phyloP scores from a whole-genome alignment of 768 basidiomycete genomes.

The Psilocybe cubensis region DNA sequence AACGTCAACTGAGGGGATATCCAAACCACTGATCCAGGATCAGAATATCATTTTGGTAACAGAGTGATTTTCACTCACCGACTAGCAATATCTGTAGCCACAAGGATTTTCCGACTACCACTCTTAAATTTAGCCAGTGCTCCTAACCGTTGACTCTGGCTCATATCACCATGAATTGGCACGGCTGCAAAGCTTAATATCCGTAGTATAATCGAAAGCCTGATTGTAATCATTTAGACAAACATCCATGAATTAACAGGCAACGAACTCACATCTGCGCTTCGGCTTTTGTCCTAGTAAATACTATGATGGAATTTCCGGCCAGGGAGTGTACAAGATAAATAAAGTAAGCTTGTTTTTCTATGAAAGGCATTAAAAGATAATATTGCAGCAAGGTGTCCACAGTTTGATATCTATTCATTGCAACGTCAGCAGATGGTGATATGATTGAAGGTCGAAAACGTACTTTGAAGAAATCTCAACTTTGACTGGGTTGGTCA shows the following conservation, averaged over 20 bases:
- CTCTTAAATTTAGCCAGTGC: conserved; percentile 95
- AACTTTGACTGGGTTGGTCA: conserved; percentile 90
- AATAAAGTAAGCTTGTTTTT: conserved; percentile 91
- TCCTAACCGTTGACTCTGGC: conserved; percentile 91
- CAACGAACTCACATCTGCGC: conserved; percentile 66
- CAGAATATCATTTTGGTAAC: background rate
- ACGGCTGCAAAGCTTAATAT: conserved; percentile 93
- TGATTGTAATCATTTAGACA: conserved; percentile 25
- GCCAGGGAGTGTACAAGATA: conserved; percentile 88
- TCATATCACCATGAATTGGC: conserved; percentile 93
- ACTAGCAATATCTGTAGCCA: conserved; percentile 96
- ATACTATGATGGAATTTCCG: conserved; percentile 93
- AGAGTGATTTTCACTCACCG: conserved; percentile 52
- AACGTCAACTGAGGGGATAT: conserved; percentile 94
- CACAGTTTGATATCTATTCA: conserved; percentile 90
- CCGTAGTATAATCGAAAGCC: conserved; percentile 87
- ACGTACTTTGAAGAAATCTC: conserved; percentile 92
- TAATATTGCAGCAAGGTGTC: conserved; percentile 95
- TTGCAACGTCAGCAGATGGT: conserved; percentile 6
- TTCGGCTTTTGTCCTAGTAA: conserved; percentile 94
- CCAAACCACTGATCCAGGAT: conserved; percentile 68
- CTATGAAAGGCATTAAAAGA: conserved; percentile 87
- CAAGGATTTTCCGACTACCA: conserved; percentile 87
- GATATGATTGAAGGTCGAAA: background rate
- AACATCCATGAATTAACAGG: background rate